Base-by-base conservation (phyloP, 2,329 filamentous ascomycete species). In the Apiospora marii region DNA sequence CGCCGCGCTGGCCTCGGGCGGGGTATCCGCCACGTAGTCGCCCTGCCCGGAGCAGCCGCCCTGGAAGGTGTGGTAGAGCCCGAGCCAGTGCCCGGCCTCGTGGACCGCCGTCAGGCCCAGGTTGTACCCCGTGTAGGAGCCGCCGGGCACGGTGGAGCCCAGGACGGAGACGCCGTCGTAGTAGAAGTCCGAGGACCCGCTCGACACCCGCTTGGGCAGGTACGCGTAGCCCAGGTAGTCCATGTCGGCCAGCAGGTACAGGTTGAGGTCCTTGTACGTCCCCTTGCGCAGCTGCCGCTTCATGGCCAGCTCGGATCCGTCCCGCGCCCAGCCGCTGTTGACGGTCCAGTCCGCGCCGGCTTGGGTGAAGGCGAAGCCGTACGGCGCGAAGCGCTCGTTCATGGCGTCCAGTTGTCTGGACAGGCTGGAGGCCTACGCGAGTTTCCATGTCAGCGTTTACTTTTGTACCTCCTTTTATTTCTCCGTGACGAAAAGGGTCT, bases 301-400 rank as follows among this genome's bases (percentile, higher is more conserved):
- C 83, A 85, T 85, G 5, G 72, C 76, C 71, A 78, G 61, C 51
- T 83, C 80, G 12, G 75, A 72, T 1, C 76, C 75, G 19, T 81
- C 83, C 27, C 70, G 73, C 44, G 83, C 83, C 84, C 84, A 87
- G 73, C 75, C 76, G 27, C 76, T 44, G 79, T 87, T 86, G 77
- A 85, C 77, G 48, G 85, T 84, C 67, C 80, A 81, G 44, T 80
- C 80, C 34, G 77, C 83, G 49, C 79, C 81, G 10, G 81, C 77
- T 70, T 85, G 80, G 12, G 79, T 79, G 78, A 87, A 87, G 1
- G 75, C 74, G 73, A 86, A 79, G 49, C 81, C 80, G n/a, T 84
- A 79, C 1, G 81, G 79, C 16, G 79, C 81, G 72, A 82, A 87
- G 30, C 83, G 82, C 0, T 76, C 61, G 74, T 87, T 87, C 73